phyloP scores from a whole-genome alignment of 1,284 basidiomycete species.

The Cryptococcus amylolentus region DNA sequence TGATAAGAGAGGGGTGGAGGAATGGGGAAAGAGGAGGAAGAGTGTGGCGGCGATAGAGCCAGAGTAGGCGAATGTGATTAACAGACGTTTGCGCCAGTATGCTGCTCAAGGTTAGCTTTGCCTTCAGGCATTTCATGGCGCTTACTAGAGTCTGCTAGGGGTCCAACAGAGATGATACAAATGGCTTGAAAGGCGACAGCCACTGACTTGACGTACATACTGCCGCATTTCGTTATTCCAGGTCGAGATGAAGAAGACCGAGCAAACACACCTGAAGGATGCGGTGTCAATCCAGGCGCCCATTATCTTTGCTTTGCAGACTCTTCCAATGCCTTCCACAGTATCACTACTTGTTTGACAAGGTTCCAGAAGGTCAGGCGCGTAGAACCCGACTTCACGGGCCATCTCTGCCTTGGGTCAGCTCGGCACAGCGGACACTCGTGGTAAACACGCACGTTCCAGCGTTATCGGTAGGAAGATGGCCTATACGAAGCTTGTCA shows the following conservation, averaged over 20 bases:
- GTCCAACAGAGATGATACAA: conserved; percentile 84
- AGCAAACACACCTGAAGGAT: conserved; percentile 67
- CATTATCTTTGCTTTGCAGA: conserved; percentile 42
- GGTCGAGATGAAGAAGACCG: not conserved
- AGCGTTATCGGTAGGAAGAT: conserved; percentile 49
- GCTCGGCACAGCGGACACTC: not conserved
- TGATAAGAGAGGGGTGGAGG: conserved; percentile 58
- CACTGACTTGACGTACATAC: conserved; percentile 78
- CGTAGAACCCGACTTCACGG: conserved; percentile 38
- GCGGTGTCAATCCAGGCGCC: conserved; percentile 78
- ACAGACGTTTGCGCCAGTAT: conserved; percentile 68
- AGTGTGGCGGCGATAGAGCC: conserved; percentile 64
- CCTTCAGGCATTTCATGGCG: not conserved
- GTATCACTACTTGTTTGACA: conserved; percentile 18
- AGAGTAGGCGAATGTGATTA: conserved; percentile 67
- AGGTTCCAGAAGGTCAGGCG: conserved; percentile 31
- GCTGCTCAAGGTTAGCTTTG: conserved; percentile 52
- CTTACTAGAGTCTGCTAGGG: conserved; percentile 79
- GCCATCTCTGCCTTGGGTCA: conserved; percentile 38
- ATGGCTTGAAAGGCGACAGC: conserved; percentile 82
- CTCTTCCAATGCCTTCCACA: conserved; percentile 6
- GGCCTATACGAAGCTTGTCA: conserved; percentile 19
- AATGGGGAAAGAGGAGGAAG: conserved; percentile 66
- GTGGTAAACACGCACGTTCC: conserved; percentile 32
- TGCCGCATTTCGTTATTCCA: conserved; percentile 38